Conservation (phyloP, 1,139 yeast genomes). For the Meyerozyma carpophila region DNA sequence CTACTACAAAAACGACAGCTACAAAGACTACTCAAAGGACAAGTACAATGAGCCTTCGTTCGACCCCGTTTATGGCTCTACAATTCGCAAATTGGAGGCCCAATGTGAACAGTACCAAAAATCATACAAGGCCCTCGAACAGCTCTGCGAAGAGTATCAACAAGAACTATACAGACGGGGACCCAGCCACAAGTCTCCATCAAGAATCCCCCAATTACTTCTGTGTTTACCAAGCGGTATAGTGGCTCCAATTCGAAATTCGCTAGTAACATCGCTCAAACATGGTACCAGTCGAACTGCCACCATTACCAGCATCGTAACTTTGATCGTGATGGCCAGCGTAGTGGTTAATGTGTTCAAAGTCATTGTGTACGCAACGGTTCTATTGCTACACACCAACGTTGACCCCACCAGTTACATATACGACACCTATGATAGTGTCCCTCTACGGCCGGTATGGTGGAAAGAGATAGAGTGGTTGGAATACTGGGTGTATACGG, state of each 20-base stretch:
- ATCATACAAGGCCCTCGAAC: constrained; percentile 7
- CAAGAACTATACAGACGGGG: constrained; percentile 16
- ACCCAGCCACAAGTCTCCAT: constrained; percentile 8
- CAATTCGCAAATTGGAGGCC: not conserved
- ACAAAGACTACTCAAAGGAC: too few species aligned
- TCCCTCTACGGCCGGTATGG: constrained; percentile 16
- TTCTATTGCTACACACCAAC: constrained; percentile 6
- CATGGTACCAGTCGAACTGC: constrained; percentile 13
- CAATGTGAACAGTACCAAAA: constrained; percentile 1
- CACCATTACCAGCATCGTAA: constrained; percentile 4
- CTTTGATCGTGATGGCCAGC: constrained; percentile 6
- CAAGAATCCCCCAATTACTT: not conserved
- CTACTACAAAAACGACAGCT: not conserved
- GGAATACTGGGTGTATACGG: constrained; percentile 23
- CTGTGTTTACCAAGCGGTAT: not conserved
- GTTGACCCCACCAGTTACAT: constrained; percentile 10
- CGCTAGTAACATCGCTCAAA: constrained; percentile 11
- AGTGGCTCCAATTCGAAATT: constrained; percentile 20
- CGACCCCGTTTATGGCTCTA: not conserved
- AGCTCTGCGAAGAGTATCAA: constrained; percentile 20
- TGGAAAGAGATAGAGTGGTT: constrained; percentile 32
- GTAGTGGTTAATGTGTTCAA: constrained; percentile 12
- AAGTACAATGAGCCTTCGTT: not conserved
- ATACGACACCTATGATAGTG: constrained; percentile 17
- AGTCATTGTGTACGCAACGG: constrained; percentile 10